A percentile compares a stretch with the other conserved stretches of the same genome.
Conservation (phyloP, 257 asterid genomes). For the Cinchona pubescens region DNA sequence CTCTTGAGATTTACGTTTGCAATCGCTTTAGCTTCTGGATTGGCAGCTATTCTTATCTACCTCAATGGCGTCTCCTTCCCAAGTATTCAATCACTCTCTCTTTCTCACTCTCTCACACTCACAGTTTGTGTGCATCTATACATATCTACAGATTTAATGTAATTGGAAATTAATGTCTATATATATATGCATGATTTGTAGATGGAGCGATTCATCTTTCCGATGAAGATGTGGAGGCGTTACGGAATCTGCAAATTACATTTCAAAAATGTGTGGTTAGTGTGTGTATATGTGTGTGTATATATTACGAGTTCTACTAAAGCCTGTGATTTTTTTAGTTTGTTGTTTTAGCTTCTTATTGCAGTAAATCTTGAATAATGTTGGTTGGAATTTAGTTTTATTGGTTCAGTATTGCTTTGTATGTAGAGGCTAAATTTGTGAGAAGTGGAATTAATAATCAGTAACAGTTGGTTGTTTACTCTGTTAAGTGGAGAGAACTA, state of each 20-base stretch:
- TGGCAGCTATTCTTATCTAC: conserved; percentile 64
- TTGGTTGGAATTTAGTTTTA: no score
- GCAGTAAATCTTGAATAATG: no score
- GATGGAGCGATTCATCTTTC: conserved; percentile 50
- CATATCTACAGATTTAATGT: no score
- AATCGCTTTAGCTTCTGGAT: conserved; percentile 69
- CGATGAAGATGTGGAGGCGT: conserved; percentile 60
- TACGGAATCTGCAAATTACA: conserved; percentile 50
- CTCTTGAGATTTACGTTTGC: conserved; percentile 56
- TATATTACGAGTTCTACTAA: not conserved
- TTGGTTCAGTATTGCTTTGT: not conserved
- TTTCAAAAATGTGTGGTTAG: conserved; percentile 89
- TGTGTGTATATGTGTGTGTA: not conserved
- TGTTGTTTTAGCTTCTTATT: not conserved
- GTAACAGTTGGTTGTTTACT: not conserved
- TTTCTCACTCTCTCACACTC: not conserved
- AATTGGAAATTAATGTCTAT: not conserved
- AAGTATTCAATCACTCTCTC: conserved; percentile 21
- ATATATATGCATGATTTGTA: conserved; percentile 15
- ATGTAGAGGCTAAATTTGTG: not conserved
- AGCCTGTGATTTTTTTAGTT: not conserved
- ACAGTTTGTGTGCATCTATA: no score
- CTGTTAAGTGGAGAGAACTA: not conserved
- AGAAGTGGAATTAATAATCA: not conserved
- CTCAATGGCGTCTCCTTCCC: conserved; percentile 53